Evolutionary conservation across 2,329 filamentous ascomycete species (phyloP).

Genomic region (Coleophoma crateriformis): DNA sequence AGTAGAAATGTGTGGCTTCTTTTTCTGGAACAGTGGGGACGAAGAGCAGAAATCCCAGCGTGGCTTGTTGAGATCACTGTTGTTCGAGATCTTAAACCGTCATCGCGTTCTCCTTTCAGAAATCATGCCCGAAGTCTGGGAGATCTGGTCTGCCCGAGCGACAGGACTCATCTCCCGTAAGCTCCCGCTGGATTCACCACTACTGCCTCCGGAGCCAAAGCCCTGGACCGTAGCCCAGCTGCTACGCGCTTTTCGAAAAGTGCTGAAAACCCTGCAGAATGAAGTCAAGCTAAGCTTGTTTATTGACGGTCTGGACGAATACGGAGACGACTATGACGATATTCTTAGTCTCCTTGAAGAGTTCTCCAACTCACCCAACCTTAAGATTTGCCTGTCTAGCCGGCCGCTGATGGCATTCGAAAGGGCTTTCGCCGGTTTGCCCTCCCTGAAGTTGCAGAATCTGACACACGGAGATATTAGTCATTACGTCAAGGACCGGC

Average conservation of each 20-base stretch:
- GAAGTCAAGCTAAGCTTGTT: conserved; percentile 7
- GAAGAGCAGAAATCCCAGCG: conserved; percentile 3
- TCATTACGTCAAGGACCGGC: conserved; percentile 12
- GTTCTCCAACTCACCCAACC: not conserved
- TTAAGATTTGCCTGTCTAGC: conserved; percentile 13
- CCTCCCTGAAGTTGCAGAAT: conserved; percentile 16
- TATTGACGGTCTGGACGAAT: conserved; percentile 9
- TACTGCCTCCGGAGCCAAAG: not conserved
- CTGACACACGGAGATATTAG: conserved; percentile 18
- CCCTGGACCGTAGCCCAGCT: not conserved
- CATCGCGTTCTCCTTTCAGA: not conserved
- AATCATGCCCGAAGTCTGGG: not conserved
- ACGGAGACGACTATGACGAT: conserved; percentile 1
- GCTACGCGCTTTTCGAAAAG: not conserved
- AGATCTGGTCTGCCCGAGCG: not conserved
- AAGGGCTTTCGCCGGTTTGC: conserved; percentile 10
- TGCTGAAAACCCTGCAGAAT: not conserved
- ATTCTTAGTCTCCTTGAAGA: not conserved
- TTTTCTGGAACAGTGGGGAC: conserved; percentile 39
- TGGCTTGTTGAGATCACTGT: conserved; percentile 6
- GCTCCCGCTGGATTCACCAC: not conserved
- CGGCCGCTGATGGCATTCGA: conserved; percentile 19
- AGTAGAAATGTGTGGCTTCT: conserved; percentile 31
- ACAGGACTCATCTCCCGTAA: not conserved
- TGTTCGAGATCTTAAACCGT: not conserved